Evolutionary conservation across 306 rosid genomes (phyloP).

Genomic region (Ochetophila trinervis): DNA sequence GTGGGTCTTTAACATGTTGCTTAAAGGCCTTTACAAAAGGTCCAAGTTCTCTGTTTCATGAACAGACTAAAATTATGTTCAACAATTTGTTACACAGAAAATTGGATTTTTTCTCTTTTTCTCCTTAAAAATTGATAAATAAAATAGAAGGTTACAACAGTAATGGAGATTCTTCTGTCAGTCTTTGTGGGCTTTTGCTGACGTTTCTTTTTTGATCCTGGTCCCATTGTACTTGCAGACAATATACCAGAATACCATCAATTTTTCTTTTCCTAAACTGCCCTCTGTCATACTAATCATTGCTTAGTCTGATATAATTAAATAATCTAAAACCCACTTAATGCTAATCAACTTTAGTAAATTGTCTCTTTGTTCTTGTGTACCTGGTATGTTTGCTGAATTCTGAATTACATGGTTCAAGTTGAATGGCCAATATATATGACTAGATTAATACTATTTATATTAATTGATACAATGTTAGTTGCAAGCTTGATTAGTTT

Average conservation of each 20-base stretch:
- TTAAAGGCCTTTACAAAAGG: conserved; percentile 37
- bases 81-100: conserved; percentile 56
- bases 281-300: conserved; percentile 23
- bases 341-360: neutral
- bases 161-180: conserved; percentile 56
- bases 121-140: conserved; percentile 26
- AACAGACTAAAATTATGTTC: conserved; percentile 47
- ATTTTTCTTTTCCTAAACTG: conserved; percentile 36
- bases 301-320: neutral
- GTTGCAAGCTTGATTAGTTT: no score
- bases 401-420: no score
- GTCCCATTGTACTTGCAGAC: conserved; percentile 53
- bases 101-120: conserved; percentile 40
- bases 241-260: conserved; percentile 36
- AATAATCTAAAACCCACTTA: neutral
- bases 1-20: conserved; percentile 46
- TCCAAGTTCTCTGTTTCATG: conserved; percentile 54
- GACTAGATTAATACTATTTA: no score
- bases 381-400: no score
- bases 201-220: conserved; percentile 47
- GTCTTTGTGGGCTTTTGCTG: conserved; percentile 46
- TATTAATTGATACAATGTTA: no score
- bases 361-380: no score
- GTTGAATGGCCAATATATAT: no score
- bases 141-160: conserved; percentile 39